Evolutionary conservation across 139 green algal genomes (phyloP).

Genomic region (Coelastrella sp.): DNA sequence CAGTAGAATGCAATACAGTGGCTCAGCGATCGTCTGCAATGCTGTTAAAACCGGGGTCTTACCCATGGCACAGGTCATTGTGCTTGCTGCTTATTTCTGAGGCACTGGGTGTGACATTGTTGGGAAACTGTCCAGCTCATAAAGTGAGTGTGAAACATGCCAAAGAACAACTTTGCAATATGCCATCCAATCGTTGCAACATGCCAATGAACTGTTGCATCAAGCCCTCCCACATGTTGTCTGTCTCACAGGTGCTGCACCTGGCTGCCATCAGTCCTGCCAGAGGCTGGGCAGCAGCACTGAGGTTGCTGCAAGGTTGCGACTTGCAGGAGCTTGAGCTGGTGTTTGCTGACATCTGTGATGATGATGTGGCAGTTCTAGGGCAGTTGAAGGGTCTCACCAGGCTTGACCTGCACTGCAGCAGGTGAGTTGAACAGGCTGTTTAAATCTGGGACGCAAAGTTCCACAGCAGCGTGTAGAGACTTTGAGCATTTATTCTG

Average conservation of each 20-base stretch:
- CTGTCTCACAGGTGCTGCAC: neutral
- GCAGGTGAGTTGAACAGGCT: slow-evolving; percentile 5
- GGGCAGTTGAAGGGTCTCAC: neutral
- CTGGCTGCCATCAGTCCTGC: slow-evolving; percentile 24
- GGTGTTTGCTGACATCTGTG: slow-evolving; percentile 18
- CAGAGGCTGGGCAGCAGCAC: neutral
- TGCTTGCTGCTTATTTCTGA: too few species aligned
- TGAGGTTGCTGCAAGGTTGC: slow-evolving; percentile 1
- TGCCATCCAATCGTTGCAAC: neutral
- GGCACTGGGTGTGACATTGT: too few species aligned
- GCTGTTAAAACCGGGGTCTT: too few species aligned
- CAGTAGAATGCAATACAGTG: too few species aligned
- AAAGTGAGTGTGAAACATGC: too few species aligned
- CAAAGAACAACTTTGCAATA: too few species aligned
- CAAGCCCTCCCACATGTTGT: neutral
- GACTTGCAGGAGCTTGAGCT: neutral
- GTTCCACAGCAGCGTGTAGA: neutral
- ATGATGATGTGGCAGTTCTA: neutral
- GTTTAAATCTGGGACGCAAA: neutral
- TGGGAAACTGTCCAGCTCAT: too few species aligned
- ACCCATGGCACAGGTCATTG: too few species aligned
- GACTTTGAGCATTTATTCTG: neutral
- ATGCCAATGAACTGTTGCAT: neutral
- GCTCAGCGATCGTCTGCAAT: too few species aligned
- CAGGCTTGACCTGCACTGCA: slow-evolving; percentile 8